Base-by-base conservation (phyloP, 805 yeast species). In the Sugiyamaella valdiviana region DNA sequence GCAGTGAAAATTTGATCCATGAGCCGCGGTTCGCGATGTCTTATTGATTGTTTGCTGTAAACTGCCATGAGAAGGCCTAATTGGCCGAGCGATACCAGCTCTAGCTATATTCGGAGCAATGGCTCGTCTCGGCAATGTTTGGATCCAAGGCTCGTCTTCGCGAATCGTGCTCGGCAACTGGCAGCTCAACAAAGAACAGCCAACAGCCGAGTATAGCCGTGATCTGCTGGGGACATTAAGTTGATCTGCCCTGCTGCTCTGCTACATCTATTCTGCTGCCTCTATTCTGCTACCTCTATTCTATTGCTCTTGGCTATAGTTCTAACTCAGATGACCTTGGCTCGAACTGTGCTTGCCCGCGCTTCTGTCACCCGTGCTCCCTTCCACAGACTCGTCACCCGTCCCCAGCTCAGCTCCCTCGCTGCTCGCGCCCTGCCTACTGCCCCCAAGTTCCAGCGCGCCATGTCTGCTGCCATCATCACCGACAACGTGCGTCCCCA, bases 401-500 rank as follows among this genome's bases (percentile, higher is more conserved):
- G 32, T 26, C 32, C 32, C 32, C 32, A 26, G 7, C 9, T 26
- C 32, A 26, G 10, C 32, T 26, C 32, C n/a, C 32, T 26, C 32
- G 10, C 32, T 26, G 14, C 32, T 26, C 32, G 32, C 14, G 5
- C 32, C 32, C 32, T 26, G 10, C 9, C 32, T n/a, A 7, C 32
- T 26, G 32, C 32, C 10, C 32, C 32, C 32, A 26, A 26, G 32
- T 26, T 26, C n/a, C 39, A 37, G 21, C 36, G 39, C 29, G 22
- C 38, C 20, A 56, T 56, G 59, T 54, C 59, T 16, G 45, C 57
- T 15, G 45, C 57, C 20, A 56, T 56, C 37, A 52, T 52, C 44
- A 56, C 56, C 44, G 75, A 74, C 61, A 78, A 78, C 61, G 72
- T 70, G 36, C 72, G 79, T 45, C 82, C 82, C 6, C 57, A 66